Evolutionary conservation across 768 basidiomycete species (phyloP), one percentile per base, ranked within the genome.

Genomic region (Podaxis carcinomalis): DNA sequence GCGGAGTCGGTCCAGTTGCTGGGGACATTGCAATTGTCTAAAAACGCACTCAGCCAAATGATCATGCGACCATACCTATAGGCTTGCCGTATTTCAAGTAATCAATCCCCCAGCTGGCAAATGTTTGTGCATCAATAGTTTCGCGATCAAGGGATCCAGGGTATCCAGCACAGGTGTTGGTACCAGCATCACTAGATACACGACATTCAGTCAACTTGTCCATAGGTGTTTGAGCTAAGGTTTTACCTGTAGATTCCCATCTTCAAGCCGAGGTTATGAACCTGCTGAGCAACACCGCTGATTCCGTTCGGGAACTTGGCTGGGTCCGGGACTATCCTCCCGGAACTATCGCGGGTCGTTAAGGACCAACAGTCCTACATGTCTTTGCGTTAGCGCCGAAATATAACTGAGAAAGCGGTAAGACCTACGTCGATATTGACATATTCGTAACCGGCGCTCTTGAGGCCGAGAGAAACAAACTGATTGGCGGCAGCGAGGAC

Each of bases 101-200:
- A 62, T 85, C 83, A 44, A 85, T 75, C 5, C 80, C 81, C 84
- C 84, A 85, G 27, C 74, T 75, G 56, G 66, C 73, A 65, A 80
- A 85, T 4, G 83, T 83, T 21, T 75, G 70, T 1, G 83, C 84
- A 68, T 84, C 84, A 36, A 79, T 69, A 10, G 53, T 63, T 64
- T 85, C 84, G 51, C 73, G 72, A 13, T 80, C 81, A 11, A 84
- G 68, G 1, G 83, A 84, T n/a, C 76, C 83, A n/a, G 83, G 83
- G 65, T 67, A 85, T 25, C 81, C 81, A 27, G 81, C 76, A 57
- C 83, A 85, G 2, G 83, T 85, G 5, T 68, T 66, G 0, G 77
- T 80, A 2, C 83, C 83, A 16, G 82, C 81, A 64, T 84, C 83
- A 62, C 83, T 83, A 21, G 27, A 32, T 9, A 49, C 11, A n/a